Conservation (phyloP, 129 eudicot genomes). For the Heracleum sosnowskyi region DNA sequence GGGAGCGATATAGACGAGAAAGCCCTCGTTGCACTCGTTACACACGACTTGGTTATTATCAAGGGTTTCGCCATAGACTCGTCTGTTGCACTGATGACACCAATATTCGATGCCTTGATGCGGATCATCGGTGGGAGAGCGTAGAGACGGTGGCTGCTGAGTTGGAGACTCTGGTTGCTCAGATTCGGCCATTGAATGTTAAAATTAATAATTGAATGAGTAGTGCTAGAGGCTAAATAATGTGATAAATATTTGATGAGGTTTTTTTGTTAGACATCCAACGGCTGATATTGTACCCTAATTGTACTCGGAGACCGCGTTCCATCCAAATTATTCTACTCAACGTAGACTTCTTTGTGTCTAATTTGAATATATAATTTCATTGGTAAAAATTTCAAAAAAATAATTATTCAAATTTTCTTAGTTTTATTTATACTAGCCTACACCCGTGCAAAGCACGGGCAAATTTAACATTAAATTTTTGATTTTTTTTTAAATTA, state of each 20-base stretch:
- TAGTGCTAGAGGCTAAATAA: no score
- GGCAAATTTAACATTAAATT: no score
- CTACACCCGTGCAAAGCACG: no score
- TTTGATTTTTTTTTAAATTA: no score
- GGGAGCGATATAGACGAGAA: constrained; percentile 48
- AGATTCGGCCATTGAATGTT: background rate
- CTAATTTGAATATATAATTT: no score
- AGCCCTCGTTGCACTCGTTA: constrained; percentile 63
- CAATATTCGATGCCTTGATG: constrained; percentile 38
- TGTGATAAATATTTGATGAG: no score
- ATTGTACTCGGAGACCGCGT: background rate
- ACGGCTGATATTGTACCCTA: background rate
- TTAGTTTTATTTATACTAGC: no score
- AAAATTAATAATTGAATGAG: background rate
- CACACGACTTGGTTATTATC: constrained; percentile 58
- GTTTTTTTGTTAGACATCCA: background rate
- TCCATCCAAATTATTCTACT: background rate
- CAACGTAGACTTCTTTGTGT: no score
- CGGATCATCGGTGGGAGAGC: no score
- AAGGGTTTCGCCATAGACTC: constrained; percentile 47
- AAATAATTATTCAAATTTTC: no score
- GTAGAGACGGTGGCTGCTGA: no score
- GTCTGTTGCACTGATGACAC: constrained; percentile 80
- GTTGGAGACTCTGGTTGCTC: background rate
- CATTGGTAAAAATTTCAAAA: no score